Percentiles rank a stretch among this genome's conserved stretches.
phyloP scores from a whole-genome alignment of 108 stramenopile species.

The Fragilariopsis cylindrus region DNA sequence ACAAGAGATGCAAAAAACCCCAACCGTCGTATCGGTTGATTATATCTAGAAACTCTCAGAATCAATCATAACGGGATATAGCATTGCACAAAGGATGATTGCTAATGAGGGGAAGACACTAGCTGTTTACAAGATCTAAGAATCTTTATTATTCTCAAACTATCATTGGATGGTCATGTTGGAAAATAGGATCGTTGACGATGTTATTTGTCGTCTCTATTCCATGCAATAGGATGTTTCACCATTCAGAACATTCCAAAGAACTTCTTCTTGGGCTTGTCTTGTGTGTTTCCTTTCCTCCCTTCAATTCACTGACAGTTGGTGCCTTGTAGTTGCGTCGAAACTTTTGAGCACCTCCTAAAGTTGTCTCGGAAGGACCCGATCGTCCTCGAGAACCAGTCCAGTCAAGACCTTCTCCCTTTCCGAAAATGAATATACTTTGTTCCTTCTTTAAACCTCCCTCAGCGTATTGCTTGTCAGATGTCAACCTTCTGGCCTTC shows the following conservation, averaged over 20 bases:
- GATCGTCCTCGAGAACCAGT: slow-evolving; percentile 48
- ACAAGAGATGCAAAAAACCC: no score
- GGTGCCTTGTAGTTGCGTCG: slow-evolving; percentile 83
- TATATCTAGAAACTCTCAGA: no score
- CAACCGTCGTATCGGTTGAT: no score
- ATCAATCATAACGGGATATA: no score
- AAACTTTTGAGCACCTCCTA: slow-evolving; percentile 54
- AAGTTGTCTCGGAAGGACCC: slow-evolving; percentile 44
- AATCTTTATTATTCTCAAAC: no score
- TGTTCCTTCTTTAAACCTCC: slow-evolving; percentile 88
- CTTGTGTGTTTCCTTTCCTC: background rate
- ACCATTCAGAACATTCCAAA: slow-evolving; percentile 68
- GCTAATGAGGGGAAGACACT: no score
- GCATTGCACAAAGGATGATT: no score
- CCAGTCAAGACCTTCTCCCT: slow-evolving; percentile 81
- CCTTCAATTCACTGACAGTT: slow-evolving; percentile 42
- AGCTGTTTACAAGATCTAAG: no score
- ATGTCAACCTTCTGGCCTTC: slow-evolving; percentile 53
- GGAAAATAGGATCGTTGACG: no score
- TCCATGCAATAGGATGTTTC: background rate
- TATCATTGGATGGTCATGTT: no score
- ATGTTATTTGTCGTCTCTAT: no score
- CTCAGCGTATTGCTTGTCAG: slow-evolving; percentile 71
- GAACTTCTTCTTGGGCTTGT: slow-evolving; percentile 59
- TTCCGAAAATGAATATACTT: slow-evolving; percentile 67